Evolutionary conservation across 345 rosid species (phyloP), one percentile per base, ranked within the genome.

Genomic region (Linum tenue): DNA sequence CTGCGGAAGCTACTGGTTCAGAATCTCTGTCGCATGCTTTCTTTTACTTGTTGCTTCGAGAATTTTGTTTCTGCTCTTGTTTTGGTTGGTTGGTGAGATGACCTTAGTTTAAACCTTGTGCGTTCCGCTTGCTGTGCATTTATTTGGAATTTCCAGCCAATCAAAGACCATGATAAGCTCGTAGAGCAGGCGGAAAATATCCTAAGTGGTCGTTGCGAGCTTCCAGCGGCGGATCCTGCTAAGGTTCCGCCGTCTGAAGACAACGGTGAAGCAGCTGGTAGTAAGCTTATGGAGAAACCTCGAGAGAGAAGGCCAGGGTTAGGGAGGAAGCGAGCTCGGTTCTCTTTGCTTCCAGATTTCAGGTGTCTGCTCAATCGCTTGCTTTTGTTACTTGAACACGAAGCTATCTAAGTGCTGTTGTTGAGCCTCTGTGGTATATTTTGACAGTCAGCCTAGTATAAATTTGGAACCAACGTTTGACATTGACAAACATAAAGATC

Each of bases 281-380:
- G 60, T 65, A 77, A 65, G 15, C 78, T 60, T 59, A 57, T 62
- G 63, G 78, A 78, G 62, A 79, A 69, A 67, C 85, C 75, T 38
- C 80, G 79, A 55, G 89, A 76, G 65, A 74, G 84, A 74, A 80
- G 98, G 74, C 96, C 84, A 1, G 97, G 79, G 37, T 71, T 83
- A 69, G 86, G 79, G 41, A 84, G 84, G 37, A 85, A 86, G 69
- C 84, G 88, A 14, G 75, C 82, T 67, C 87, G 76, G 59, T 92
- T 92, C 74, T 85, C 92, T 75, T 68, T 90, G 72, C 78, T 85
- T 73, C 90, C 87, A 59, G 72, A 67, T 59, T 75, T 66, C 2
- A 84, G 87, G 96, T 48, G 53, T 9, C 53, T 48, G 39, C 67
- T 65, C 73, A 11, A 44, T 67, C 14, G 3, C 12, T 17, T 16